Conservation (phyloP, 805 yeast species). For the Debaryomyces tyrocola region DNA sequence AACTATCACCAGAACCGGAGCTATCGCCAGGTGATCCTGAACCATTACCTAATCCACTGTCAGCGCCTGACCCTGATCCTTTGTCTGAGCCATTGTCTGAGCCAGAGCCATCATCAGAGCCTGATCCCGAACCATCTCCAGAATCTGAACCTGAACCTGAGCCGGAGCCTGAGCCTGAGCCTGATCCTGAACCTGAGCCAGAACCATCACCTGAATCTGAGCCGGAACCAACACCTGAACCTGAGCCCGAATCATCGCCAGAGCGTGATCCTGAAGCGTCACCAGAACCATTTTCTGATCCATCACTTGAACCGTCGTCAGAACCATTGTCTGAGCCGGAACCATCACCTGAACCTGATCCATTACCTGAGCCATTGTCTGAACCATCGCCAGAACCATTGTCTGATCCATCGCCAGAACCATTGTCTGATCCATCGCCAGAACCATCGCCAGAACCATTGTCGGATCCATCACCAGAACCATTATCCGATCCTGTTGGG, state of each 20-base stretch:
- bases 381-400: conserved; percentile 15
- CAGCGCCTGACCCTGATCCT: conserved; percentile 5
- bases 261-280: background rate
- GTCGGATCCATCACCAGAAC: background rate
- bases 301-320: conserved; percentile 25
- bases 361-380: conserved; percentile 17
- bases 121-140: too few relatives aligned
- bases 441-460: conserved; percentile 15
- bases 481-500: conserved; percentile 21
- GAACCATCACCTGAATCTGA: conserved; percentile 19
- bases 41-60: conserved; percentile 11
- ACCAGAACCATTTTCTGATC: conserved; percentile 18
- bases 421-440: conserved; percentile 5
- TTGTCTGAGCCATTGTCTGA: conserved; percentile 19
- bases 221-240: too few relatives aligned
- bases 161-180: conserved; percentile 16
- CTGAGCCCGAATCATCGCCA: conserved; percentile 18
- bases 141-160: background rate
- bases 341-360: conserved; percentile 3
- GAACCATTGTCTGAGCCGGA: conserved; percentile 18
- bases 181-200: conserved; percentile 14
- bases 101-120: conserved; percentile 11
- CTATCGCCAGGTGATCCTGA: too few relatives aligned
- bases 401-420: too few relatives aligned
- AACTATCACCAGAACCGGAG: conserved; percentile 24